These are phyloP conservation scores for Fimicolochytrium jonesii DNA, from an alignment of 192 early-diverging fungal genomes.

Conservation along the genomic window DNA sequence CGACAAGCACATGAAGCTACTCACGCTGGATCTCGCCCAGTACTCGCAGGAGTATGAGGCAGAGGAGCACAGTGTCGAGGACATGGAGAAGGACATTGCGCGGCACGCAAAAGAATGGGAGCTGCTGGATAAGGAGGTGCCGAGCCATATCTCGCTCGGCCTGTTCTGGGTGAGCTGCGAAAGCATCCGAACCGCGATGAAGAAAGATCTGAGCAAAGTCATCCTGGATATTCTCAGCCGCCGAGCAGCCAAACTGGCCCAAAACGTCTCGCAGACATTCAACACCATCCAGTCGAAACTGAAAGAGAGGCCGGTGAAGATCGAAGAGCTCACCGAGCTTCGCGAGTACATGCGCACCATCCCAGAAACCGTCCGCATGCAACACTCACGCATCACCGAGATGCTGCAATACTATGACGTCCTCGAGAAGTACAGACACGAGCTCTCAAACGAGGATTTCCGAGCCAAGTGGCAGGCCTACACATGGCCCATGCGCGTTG, in stretches of 20 bases:
- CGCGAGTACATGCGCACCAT: slow-evolving; percentile 55
- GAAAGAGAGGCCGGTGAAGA: slow-evolving; percentile 53
- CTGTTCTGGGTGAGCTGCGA: slow-evolving; percentile 58
- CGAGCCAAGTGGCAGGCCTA: slow-evolving; percentile 48
- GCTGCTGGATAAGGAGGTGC: slow-evolving; percentile 55
- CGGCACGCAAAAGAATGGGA: slow-evolving; percentile 52
- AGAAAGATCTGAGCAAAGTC: slow-evolving; percentile 54
- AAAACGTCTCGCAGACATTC: slow-evolving; percentile 43
- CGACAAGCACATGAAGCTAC: slow-evolving; percentile 48
- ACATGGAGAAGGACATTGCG: slow-evolving; percentile 55
- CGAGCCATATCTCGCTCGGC: slow-evolving; percentile 50
- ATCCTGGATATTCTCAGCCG: slow-evolving; percentile 47
- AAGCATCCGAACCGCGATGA: slow-evolving; percentile 43
- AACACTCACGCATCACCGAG: slow-evolving; percentile 40
- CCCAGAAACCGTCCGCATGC: slow-evolving; percentile 43
- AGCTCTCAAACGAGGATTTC: slow-evolving; percentile 59
- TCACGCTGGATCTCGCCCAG: slow-evolving; percentile 47
- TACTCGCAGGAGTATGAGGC: slow-evolving; percentile 50
- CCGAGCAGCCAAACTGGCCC: slow-evolving; percentile 37
- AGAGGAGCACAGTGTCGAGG: slow-evolving; percentile 48
- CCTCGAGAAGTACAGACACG: slow-evolving; percentile 54
- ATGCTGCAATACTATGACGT: slow-evolving; percentile 56
- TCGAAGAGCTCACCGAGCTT: slow-evolving; percentile 58
- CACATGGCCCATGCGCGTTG: slow-evolving; percentile 50
- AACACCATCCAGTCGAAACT: slow-evolving; percentile 37